Conservation (phyloP, 352 stramenopile species). For the Blastocystis sp. region DNA sequence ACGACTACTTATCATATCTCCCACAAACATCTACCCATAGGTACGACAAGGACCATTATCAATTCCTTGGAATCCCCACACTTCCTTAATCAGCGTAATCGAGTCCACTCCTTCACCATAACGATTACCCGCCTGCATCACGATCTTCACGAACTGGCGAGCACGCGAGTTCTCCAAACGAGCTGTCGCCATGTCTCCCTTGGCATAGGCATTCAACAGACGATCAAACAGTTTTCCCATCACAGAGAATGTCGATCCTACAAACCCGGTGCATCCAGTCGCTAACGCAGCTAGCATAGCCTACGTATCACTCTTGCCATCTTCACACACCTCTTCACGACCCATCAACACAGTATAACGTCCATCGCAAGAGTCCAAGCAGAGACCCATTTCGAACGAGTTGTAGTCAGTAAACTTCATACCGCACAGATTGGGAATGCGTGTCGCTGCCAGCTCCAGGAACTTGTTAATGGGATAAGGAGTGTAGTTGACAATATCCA, state of each 20-base stretch:
- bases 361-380: conserved; percentile 16
- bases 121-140: conserved; percentile 11
- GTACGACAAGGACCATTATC: conserved; percentile 44
- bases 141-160: background rate
- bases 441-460: conserved; percentile 4
- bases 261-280: conserved; percentile 50
- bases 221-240: conserved; percentile 17
- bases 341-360: conserved; percentile 53
- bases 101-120: conserved; percentile 51
- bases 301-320: background rate
- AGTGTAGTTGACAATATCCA: conserved; percentile 59
- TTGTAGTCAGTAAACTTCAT: conserved; percentile 61
- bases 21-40: background rate
- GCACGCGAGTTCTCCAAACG: background rate
- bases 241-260: conserved; percentile 44
- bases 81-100: conserved; percentile 47
- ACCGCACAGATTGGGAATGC: conserved; percentile 58
- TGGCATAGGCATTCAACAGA: conserved; percentile 34
- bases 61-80: conserved; percentile 46
- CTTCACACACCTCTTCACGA: background rate
- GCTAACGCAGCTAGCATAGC: conserved; percentile 48
- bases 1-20: background rate
- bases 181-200: background rate
- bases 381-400: conserved; percentile 48
- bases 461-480: conserved; percentile 58